Evolutionary conservation across 768 basidiomycete species (phyloP).

Genomic region (Clathrus columnatus): DNA sequence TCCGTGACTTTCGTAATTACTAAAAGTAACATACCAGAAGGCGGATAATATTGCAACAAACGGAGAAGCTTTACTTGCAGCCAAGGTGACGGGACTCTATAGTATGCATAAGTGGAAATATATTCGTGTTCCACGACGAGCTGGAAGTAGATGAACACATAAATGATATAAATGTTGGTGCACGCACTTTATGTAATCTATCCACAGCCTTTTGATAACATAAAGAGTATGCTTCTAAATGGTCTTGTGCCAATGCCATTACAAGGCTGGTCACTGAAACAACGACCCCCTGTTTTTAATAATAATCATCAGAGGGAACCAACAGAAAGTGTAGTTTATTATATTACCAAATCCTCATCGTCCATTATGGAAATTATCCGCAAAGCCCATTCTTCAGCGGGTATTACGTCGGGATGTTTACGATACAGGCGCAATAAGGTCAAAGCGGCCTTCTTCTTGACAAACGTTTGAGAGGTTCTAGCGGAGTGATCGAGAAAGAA

Average conservation of each 20-base stretch:
- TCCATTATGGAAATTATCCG: constrained; percentile 95
- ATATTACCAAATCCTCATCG: constrained; percentile 70
- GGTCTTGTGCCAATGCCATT: constrained; percentile 89
- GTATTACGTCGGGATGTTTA: constrained; percentile 92
- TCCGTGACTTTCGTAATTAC: not conserved
- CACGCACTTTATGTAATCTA: constrained; percentile 66
- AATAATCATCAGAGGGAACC: not conserved
- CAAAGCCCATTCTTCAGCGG: constrained; percentile 90
- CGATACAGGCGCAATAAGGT: constrained; percentile 89
- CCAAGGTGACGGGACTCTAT: constrained; percentile 97
- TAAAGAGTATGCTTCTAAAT: constrained; percentile 82
- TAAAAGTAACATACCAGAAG: constrained; percentile 58
- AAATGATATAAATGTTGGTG: not conserved
- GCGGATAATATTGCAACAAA: constrained; percentile 90
- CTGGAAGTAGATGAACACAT: constrained; percentile 29
- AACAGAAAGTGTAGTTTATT: constrained; percentile 3
- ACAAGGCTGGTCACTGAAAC: constrained; percentile 89
- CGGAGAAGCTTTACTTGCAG: constrained; percentile 92
- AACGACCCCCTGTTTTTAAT: constrained; percentile 68
- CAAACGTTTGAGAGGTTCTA: constrained; percentile 90
- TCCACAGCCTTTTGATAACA: constrained; percentile 95
- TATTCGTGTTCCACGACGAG: constrained; percentile 89
- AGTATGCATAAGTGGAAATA: constrained; percentile 85
- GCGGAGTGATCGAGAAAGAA: not conserved
- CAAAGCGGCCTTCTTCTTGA: constrained; percentile 97